Conservation (phyloP, 768 basidiomycete species). For the Trametopsis cervina region DNA sequence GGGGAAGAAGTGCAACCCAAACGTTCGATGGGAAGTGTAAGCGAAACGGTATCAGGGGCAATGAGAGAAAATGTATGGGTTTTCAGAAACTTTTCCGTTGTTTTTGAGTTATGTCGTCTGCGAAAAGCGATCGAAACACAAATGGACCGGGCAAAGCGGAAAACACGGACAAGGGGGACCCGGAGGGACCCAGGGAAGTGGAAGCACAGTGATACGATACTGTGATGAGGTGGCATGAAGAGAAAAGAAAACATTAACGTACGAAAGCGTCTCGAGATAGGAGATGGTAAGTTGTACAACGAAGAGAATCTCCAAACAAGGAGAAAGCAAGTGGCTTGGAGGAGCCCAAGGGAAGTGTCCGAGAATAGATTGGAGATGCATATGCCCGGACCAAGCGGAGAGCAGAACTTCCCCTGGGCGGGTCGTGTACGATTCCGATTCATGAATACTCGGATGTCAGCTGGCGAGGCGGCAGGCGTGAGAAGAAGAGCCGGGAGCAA, state of each 20-base stretch:
- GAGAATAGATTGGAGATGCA: neutral
- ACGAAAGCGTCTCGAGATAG: conserved; percentile 32
- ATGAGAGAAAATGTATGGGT: conserved; percentile 29
- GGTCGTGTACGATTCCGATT: conserved; percentile 22
- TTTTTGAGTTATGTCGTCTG: conserved; percentile 41
- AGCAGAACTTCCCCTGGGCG: conserved; percentile 1
- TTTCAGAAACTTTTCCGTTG: conserved; percentile 30
- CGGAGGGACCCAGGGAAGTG: neutral
- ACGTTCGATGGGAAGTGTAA: conserved; percentile 15
- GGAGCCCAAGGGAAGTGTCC: neutral
- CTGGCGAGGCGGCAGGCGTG: conserved; percentile 20
- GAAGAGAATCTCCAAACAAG: conserved; percentile 18
- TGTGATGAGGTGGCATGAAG: conserved; percentile 21
- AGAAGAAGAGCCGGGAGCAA: neutral
- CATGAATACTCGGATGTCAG: conserved; percentile 12
- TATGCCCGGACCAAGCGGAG: neutral
- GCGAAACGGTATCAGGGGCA: conserved; percentile 13
- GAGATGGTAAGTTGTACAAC: conserved; percentile 30
- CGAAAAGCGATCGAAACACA: conserved; percentile 25
- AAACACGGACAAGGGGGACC: conserved; percentile 13
- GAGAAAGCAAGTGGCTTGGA: neutral
- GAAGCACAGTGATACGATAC: neutral
- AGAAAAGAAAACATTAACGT: conserved; percentile 26
- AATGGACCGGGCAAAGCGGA: conserved; percentile 16
- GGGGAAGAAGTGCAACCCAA: conserved; percentile 13